Evolutionary conservation across 768 basidiomycete species (phyloP).

Genomic region (Pleurotus djamor): DNA sequence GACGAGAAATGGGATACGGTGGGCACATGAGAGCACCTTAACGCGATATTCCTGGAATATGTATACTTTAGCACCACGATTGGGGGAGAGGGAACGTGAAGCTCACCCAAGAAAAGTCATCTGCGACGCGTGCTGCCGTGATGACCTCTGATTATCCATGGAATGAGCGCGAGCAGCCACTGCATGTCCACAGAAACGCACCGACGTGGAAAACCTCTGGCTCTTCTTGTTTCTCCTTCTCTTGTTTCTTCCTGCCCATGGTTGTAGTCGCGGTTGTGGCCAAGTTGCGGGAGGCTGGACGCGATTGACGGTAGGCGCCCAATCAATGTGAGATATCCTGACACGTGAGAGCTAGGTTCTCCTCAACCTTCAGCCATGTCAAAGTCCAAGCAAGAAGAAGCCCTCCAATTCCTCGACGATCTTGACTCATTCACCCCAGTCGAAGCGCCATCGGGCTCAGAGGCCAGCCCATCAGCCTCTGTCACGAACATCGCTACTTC

Average conservation of each 20-base stretch:
- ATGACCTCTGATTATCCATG: conserved; percentile 49
- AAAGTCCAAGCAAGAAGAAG: conserved; percentile 85
- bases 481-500: conserved; percentile 16
- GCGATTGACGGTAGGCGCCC: not conserved
- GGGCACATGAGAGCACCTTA: conserved; percentile 42
- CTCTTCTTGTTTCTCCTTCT: conserved; percentile 1
- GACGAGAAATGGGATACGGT: not conserved
- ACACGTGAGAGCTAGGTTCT: not conserved
- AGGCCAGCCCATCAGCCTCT: conserved; percentile 11
- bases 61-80: not conserved
- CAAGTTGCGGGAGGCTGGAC: conserved; percentile 5
- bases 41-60: conserved; percentile 58
- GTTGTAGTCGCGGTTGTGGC: not conserved
- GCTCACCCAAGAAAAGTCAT: conserved; percentile 52
- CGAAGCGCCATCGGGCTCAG: conserved; percentile 15
- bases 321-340: not conserved
- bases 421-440: conserved; percentile 75
- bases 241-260: conserved; percentile 12
- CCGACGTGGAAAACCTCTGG: conserved; percentile 46
- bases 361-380: conserved; percentile 39
- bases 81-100: not conserved
- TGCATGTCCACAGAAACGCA: conserved; percentile 17
- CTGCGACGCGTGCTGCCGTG: conserved; percentile 50
- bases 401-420: conserved; percentile 90
- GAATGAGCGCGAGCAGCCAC: no score